A percentile compares a stretch with the other conserved stretches of the same genome.
Conservation (phyloP, 768 basidiomycete species). For the Pisolithus orientalis region DNA sequence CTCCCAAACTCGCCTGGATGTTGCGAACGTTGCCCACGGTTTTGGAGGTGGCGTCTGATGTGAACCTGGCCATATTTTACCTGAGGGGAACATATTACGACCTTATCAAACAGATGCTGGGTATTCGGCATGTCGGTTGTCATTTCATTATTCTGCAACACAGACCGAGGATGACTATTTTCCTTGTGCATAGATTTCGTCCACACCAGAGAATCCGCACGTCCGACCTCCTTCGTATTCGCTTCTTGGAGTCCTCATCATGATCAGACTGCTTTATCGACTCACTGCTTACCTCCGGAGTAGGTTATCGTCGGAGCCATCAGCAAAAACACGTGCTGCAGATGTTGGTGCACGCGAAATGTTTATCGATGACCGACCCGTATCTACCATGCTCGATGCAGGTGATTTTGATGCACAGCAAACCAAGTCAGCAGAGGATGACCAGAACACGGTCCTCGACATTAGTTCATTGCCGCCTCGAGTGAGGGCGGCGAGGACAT, state of each 20-base stretch:
- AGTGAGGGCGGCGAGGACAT: conserved; percentile 56
- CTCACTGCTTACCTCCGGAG: conserved; percentile 42
- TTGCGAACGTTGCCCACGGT: conserved; percentile 38
- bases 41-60: conserved; percentile 55
- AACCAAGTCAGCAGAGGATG: conserved; percentile 59
- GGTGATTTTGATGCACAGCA: conserved; percentile 48
- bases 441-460: conserved; percentile 61
- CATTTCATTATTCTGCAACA: background rate
- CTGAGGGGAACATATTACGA: conserved; percentile 76
- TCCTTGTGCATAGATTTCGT: conserved; percentile 51
- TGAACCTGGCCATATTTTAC: conserved; percentile 80
- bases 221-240: conserved; percentile 79
- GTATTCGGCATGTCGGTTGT: conserved; percentile 57
- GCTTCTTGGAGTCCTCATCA: conserved; percentile 71
- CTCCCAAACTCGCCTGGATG: conserved; percentile 24
- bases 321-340: conserved; percentile 29
- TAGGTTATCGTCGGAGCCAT: conserved; percentile 21
- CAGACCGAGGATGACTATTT: conserved; percentile 4
- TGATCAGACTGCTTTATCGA: conserved; percentile 58
- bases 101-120: conserved; percentile 56
- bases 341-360: conserved; percentile 30
- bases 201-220: conserved; percentile 64
- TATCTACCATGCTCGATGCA: conserved; percentile 49
- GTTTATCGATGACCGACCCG: conserved; percentile 53
- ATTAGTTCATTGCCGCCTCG: conserved; percentile 46